Evolutionary conservation across 1,284 basidiomycete species (phyloP).

Genomic region (Lentinula novae-zelandiae): DNA sequence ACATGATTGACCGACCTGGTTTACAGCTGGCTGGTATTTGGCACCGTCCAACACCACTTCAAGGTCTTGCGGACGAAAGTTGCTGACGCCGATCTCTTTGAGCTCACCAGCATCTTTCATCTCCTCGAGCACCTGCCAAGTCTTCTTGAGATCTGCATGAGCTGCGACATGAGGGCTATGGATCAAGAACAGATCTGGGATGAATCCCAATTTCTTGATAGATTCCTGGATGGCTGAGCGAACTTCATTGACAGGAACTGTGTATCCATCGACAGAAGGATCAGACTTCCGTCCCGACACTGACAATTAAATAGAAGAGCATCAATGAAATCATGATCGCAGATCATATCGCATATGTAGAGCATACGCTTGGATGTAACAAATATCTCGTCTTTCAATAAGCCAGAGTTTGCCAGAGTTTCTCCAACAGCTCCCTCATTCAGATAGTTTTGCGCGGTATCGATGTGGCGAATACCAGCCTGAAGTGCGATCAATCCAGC

Average conservation of each 20-base stretch:
- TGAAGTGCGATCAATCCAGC: slow-evolving; percentile 24
- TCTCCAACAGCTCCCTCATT: slow-evolving; percentile 23
- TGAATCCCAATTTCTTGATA: slow-evolving; percentile 1
- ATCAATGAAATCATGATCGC: no score
- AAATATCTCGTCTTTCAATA: slow-evolving; percentile 21
- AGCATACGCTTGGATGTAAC: slow-evolving; percentile 23
- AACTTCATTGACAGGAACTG: neutral
- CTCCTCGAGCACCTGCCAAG: slow-evolving; percentile 2
- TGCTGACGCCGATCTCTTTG: slow-evolving; percentile 57
- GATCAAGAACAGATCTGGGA: slow-evolving; percentile 3
- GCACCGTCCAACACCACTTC: slow-evolving; percentile 43
- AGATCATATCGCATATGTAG: neutral
- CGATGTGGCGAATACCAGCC: slow-evolving; percentile 26
- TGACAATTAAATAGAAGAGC: neutral
- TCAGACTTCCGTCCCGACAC: neutral
- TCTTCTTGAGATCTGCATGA: neutral
- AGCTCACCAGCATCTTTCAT: slow-evolving; percentile 2
- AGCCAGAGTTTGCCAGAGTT: slow-evolving; percentile 16
- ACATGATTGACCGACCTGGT: slow-evolving; percentile 40
- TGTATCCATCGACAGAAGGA: neutral
- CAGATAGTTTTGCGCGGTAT: slow-evolving; percentile 24
- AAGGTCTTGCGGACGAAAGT: slow-evolving; percentile 51
- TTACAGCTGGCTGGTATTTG: slow-evolving; percentile 53
- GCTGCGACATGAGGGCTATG: neutral
- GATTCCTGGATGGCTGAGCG: neutral